Evolutionary conservation across 306 rosid genomes (phyloP), one percentile per base, ranked within the genome.

Genomic region (Mucuna pruriens): DNA sequence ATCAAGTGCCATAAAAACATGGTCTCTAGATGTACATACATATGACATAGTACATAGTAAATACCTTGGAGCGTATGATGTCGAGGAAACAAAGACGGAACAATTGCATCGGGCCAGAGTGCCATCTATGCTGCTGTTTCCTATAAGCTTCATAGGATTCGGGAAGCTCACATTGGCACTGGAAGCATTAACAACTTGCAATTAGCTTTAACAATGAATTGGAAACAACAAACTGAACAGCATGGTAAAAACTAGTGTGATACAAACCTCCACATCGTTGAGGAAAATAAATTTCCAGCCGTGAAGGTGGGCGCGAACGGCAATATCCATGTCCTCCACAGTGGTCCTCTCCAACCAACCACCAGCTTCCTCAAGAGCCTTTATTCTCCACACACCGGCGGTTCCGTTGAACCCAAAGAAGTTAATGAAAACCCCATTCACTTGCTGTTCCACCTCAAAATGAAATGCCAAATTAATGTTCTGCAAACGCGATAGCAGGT

Each of bases 271-370:
- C 16, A 94, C 98, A 71, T 94, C 97, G 49, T 94, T 94, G 77
- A 94, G 96, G 82, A 86, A 94, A n/a, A 92, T 88, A 86, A 94
- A 94, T 72, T 94, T 94, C 98, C 98, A 94, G 49, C 98, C 98
- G 52, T 90, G 92, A 77, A 94, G 98, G 83, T 94, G 98, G 75
- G 98, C 98, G 7, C 98, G 89, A 15, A 94, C 97, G 0, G 98
- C 98, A 12, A 94, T 90, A 64, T 94, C 98, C 98, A 94, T 94
- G 87, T 94, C 98, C 84, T 94, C 98, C 0, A 94, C 97, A 0
- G 98, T 94, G 78, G 98, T 94, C 75, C 98, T 91, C 85, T 94
- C 98, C 80, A 94, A 63, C 98, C 98, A 94, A 61, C 98, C 98
- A 71, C 98, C 97, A 4, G 96, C 74, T 10, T 94, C 97, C 88